Base-by-base conservation (phyloP, 2,329 filamentous ascomycete species). In the Penicillium concentricum region DNA sequence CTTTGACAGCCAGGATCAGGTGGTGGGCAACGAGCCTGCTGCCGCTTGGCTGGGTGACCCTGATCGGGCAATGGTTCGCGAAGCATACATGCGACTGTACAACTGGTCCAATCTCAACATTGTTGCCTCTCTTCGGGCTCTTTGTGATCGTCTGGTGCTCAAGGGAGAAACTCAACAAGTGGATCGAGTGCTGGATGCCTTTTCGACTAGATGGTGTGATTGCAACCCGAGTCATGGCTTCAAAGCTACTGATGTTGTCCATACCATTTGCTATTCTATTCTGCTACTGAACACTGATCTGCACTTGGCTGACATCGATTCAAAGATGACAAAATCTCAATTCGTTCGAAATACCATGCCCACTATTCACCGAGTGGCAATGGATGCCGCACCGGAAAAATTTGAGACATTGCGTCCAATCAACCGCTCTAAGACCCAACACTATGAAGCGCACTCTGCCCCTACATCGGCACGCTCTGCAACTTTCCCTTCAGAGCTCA, bases 311-410 rank as follows among this genome's bases (percentile, higher is more conserved):
- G 92, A 97, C 70, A 96, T 97, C 65, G 92, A 96, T 60, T 87
- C 90, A 67, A 96, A 96, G 78, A 99, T 99, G 94, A 97, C 93
- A 1, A 86, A 90, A 54, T 88, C 83, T 61, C 93, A 97, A 69
- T 99, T 97, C 69, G 85, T 99, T 70, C 96, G 95, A 75, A 99
- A 99, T 71, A 97, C 94, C 5, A 87, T 97, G 81, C 89, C 90
- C 0, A 96, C 93, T 0, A 90, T 99, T 60, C 86, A 85, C 57
- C 87, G 91, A 47, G 87, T 90, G 13, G 82, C 92, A 10, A 79
- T 82, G 38, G 91, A 96, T 65, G 85, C 87, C n/a, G 84, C 81
- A 0, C 85, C 89, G 1, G 83, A 87, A 58, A 82, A 82, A 1
- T 88, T 89, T 61, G 83, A 87, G 34, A 80, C 83, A 4, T 77